Percentiles rank a stretch among this genome's conserved stretches.
phyloP scores from a whole-genome alignment of 345 rosid genomes.

The Heritiera littoralis region DNA sequence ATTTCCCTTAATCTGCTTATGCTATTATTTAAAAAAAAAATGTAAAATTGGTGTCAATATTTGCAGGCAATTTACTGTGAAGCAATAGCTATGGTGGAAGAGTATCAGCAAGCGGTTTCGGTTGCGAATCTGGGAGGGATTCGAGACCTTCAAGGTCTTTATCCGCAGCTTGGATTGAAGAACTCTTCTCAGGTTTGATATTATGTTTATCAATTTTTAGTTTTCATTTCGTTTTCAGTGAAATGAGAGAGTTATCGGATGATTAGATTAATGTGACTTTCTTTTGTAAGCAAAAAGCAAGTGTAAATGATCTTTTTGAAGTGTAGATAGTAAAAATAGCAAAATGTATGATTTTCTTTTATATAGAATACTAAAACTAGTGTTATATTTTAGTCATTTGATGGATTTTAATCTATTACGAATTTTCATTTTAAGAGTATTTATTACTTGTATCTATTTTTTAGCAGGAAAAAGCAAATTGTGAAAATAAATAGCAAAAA shows the following conservation, averaged over 20 bases:
- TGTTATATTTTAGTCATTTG: neutral
- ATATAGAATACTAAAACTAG: neutral
- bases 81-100: conserved; percentile 91
- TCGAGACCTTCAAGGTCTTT: conserved; percentile 72
- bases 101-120: conserved; percentile 82
- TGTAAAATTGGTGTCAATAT: neutral
- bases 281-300: neutral
- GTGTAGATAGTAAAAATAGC: neutral
- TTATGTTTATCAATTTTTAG: neutral
- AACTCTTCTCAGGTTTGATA: conserved; percentile 63
- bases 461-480: neutral
- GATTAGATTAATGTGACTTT: neutral
- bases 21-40: neutral
- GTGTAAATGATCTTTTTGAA: neutral
- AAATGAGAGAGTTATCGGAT: neutral
- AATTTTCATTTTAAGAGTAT: neutral
- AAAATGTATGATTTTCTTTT: neutral
- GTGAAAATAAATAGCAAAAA: conserved; percentile 9
- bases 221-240: neutral
- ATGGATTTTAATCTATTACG: neutral
- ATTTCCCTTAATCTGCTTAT: neutral
- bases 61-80: conserved; percentile 82
- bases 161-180: conserved; percentile 73
- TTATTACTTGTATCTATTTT: neutral
- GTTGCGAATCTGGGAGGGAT: conserved; percentile 69